Evolutionary conservation across 129 eudicot genomes (phyloP), one percentile per base, ranked within the genome.

Genomic region (Logfia minima): DNA sequence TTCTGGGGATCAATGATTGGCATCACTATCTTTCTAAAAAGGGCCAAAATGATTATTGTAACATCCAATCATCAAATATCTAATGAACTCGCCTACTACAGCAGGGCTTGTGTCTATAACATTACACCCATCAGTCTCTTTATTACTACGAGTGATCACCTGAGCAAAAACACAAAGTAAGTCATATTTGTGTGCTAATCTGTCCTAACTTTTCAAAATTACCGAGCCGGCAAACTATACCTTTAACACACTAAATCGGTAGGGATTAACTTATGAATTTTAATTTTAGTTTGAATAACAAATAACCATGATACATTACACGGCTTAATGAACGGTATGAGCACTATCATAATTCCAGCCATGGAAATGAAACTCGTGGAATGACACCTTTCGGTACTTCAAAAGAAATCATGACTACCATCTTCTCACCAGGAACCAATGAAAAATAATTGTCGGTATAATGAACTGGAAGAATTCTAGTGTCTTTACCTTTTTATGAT

Each of bases 391-490:
- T 62, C 35, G 99, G 92, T 52, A 86, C 96, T 84, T 94, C 92
- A 74, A 94, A 94, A 10, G 84, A 75, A 23, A 94, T 77, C 16
- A 52, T 80, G 35, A 94, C 75, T 1, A 83, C 39, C 94, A 88
- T 87, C 32, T 79, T 86, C 72, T 94, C 99, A 66, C 96, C 97
- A 19, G 97, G 97, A 62, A 91, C 94, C 66, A 94, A 77, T 0
- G 99, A 94, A 81, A 94, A 91, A 75, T 94, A 94, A 72, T 94
- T 94, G 81, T 91, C 96, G 9, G 97, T 91, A 84, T 91, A 91
- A 83, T 94, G 96, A 71, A 94, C 96, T 28, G 99, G 97, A 71
- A 94, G 88, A 80, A 94, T 89, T 53, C 99, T 81, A 10, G 93
- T 86, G 77, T 94, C 99, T 72, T 86, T 93, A 19, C 90, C 93